A percentile compares a stretch with the other conserved stretches of the same genome.
phyloP scores from a whole-genome alignment of 306 rosid genomes.

The Dryas drummondii region DNA sequence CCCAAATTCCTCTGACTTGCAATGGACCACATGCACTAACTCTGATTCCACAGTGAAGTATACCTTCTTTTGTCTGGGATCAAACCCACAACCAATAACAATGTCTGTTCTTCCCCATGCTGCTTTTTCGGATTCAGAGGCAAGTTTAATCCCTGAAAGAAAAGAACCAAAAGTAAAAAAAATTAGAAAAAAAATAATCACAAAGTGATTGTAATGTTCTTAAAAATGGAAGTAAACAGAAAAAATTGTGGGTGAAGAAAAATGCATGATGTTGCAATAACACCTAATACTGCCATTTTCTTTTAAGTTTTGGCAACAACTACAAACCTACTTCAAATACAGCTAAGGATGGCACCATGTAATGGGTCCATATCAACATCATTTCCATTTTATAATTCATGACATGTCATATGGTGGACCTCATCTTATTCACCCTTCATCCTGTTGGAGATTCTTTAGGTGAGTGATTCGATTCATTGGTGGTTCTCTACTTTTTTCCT shows the following conservation, averaged over 20 bases:
- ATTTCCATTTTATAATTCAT: slow-evolving; percentile 3
- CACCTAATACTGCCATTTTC: neutral
- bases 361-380: slow-evolving; percentile 8
- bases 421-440: neutral
- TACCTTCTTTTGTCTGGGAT: slow-evolving; percentile 77
- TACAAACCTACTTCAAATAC: slow-evolving; percentile 12
- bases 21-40: slow-evolving; percentile 63
- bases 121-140: slow-evolving; percentile 54
- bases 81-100: slow-evolving; percentile 88
- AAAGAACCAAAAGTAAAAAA: slow-evolving; percentile 4
- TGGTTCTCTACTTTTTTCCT: neutral
- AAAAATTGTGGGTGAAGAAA: neutral
- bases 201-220: neutral
- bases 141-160: slow-evolving; percentile 68
- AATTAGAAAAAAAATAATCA: neutral
- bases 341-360: slow-evolving; percentile 16
- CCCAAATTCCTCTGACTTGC: slow-evolving; percentile 73
- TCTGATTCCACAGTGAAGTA: slow-evolving; percentile 85
- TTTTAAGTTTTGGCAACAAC: neutral
- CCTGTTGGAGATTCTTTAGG: slow-evolving; percentile 18
- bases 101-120: slow-evolving; percentile 67
- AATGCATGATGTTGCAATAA: neutral
- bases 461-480: neutral
- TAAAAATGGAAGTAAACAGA: neutral
- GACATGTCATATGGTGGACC: neutral